Evolutionary conservation across 495 filamentous ascomycete species (phyloP), one percentile per base, ranked within the genome.

Genomic region (Talaromyces trachyspermus): DNA sequence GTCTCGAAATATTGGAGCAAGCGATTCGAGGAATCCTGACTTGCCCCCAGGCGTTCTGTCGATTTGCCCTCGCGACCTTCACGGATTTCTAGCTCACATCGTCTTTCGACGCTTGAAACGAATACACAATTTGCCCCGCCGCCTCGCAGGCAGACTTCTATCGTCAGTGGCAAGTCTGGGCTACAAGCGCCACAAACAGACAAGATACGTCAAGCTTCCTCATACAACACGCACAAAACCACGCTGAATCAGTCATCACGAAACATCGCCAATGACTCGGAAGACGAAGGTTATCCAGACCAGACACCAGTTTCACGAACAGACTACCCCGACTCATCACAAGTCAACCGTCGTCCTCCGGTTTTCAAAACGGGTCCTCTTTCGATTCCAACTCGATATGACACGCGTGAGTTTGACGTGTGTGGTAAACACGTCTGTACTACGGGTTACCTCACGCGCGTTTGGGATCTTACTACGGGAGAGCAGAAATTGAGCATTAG

Each of bases 341-440:
- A 80, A 52, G 80, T 88, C 1, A 97, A 95, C 56, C 77, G 92
- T 32, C 80, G 90, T 23, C 85, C 86, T 33, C 94, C 92, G 0
- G 71, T 76, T 49, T 79, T 85, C 51, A 82, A 77, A 58, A 70
- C 79, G 19, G 84, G 86, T 0, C 77, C 76, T 1, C 73, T 67
- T 15, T 83, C 90, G 50, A 95, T 98, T 43, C 60, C 69, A n/a
- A 90, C 86, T 1, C 84, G 85, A 50, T 80, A 88, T 55, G 91
- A 97, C 52, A 86, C 87, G 6, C 80, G 85, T 14, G 68, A 89
- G 25, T 80, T 95, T 59, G 90, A 88, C 49, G 83, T 92, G 29
- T 95, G 85, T 59, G 94, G 91, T 10, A 81, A 88, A 50, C 84
- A 85, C 48, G 84, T 89, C 11, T 95, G 88, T 60, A 91, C 90